phyloP scores from a whole-genome alignment of 2,329 filamentous ascomycete species.

The Coniochaeta prunicola region DNA sequence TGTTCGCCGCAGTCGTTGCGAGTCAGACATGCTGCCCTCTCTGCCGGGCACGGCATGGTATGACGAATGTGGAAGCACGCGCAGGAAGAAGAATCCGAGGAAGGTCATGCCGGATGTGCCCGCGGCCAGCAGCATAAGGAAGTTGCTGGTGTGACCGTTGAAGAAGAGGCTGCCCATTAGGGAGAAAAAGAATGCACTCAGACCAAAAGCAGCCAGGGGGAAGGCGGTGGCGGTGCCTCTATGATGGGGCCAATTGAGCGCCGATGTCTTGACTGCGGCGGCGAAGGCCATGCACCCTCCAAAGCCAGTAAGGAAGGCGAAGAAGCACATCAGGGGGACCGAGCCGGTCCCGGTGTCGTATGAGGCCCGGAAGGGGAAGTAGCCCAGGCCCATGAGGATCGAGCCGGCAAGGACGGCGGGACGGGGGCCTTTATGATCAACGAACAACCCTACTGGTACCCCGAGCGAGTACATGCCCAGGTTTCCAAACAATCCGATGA shows the following conservation, averaged over 20 bases:
- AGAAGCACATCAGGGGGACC: slow-evolving; percentile 65
- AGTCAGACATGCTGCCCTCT: slow-evolving; percentile 20
- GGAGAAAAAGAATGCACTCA: slow-evolving; percentile 96
- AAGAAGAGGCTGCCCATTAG: slow-evolving; percentile 69
- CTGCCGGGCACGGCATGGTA: slow-evolving; percentile 49
- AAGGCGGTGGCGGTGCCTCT: slow-evolving; percentile 92
- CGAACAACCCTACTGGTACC: slow-evolving; percentile 80
- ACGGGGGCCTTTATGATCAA: slow-evolving; percentile 75
- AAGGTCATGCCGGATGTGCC: slow-evolving; percentile 74
- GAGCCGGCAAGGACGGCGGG: slow-evolving; percentile 71
- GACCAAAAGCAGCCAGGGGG: slow-evolving; percentile 82
- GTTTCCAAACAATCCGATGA: slow-evolving; percentile 81
- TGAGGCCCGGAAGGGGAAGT: slow-evolving; percentile 76
- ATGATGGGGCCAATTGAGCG: slow-evolving; percentile 85
- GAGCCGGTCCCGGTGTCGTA: slow-evolving; percentile 61
- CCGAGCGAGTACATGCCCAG: slow-evolving; percentile 91
- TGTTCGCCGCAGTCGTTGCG: slow-evolving; percentile 33
- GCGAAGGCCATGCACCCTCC: slow-evolving; percentile 90
- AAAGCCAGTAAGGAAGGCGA: slow-evolving; percentile 76
- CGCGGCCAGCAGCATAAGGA: slow-evolving; percentile 71
- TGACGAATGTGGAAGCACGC: slow-evolving; percentile 55
- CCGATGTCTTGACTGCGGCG: slow-evolving; percentile 77
- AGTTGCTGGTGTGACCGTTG: slow-evolving; percentile 73
- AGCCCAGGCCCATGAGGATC: slow-evolving; percentile 66
- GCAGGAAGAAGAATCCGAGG: slow-evolving; percentile 76